Percentiles rank a stretch among this genome's conserved stretches.
Conservation (phyloP, 225 moss, liverwort and hornwort species). For the Marchantia paleacea region DNA sequence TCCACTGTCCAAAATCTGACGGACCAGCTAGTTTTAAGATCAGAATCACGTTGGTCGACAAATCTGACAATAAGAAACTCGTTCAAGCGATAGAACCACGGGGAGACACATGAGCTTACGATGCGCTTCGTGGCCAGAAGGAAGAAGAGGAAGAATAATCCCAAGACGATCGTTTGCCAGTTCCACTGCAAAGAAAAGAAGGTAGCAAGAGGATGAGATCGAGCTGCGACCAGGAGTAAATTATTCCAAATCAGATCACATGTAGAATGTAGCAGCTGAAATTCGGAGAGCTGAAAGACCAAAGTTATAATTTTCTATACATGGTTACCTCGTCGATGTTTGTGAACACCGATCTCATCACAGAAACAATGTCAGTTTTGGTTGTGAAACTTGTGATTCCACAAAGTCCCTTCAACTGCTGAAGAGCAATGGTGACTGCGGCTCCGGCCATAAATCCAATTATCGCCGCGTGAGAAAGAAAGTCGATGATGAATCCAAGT, state of each 20-base stretch:
- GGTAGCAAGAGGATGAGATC: background rate
- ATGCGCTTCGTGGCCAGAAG: constrained; percentile 39
- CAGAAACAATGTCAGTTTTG: constrained; percentile 48
- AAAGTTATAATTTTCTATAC: background rate
- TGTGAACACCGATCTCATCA: constrained; percentile 45
- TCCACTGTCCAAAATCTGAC: no score
- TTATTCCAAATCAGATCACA: background rate
- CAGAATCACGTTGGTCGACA: no score
- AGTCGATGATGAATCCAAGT: constrained; percentile 65
- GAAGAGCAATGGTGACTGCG: constrained; percentile 63
- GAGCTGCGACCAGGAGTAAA: background rate
- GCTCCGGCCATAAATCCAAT: constrained; percentile 83
- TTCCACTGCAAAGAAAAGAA: constrained; percentile 43
- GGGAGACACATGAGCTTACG: background rate
- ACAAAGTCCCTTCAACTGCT: constrained; percentile 61
- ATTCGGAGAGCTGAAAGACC: background rate
- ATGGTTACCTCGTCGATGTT: constrained; percentile 32
- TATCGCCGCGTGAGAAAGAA: constrained; percentile 65
- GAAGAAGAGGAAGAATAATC: constrained; percentile 54
- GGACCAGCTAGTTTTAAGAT: no score
- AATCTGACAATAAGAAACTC: no score
- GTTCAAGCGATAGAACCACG: no score
- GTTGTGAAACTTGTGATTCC: constrained; percentile 57
- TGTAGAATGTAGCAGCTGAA: background rate
- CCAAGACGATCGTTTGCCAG: constrained; percentile 56